Evolutionary conservation across 176 grass and related monocot genomes (phyloP).

Genomic region (Hyparrhenia diplandra): DNA sequence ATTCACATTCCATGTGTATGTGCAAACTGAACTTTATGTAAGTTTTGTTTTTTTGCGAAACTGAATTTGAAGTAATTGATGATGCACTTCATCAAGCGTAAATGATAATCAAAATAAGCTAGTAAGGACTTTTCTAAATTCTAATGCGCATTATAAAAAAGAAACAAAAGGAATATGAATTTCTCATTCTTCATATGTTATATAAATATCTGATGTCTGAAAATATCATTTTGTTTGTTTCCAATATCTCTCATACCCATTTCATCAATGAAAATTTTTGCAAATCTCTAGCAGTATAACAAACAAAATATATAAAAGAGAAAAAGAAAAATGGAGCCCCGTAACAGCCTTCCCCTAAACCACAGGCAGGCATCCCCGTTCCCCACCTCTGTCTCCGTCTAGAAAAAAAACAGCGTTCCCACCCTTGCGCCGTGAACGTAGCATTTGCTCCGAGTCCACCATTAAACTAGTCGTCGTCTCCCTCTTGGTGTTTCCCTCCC

Average conservation of each 20-base stretch:
- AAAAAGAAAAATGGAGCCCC: background rate
- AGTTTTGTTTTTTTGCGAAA: too few relatives aligned
- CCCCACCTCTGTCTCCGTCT: background rate
- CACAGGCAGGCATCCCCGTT: background rate
- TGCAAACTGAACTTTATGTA: too few relatives aligned
- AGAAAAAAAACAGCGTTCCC: conserved; percentile 17
- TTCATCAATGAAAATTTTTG: background rate
- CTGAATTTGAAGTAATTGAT: too few relatives aligned
- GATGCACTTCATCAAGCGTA: too few relatives aligned
- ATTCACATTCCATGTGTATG: too few relatives aligned
- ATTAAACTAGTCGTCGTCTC: conserved; percentile 35
- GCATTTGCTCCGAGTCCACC: conserved; percentile 25
- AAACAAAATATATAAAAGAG: background rate
- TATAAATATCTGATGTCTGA: too few relatives aligned
- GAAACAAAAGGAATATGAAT: too few relatives aligned
- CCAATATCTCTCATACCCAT: background rate
- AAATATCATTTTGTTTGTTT: too few relatives aligned
- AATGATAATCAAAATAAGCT: too few relatives aligned
- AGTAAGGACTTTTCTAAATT: too few relatives aligned
- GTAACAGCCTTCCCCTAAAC: background rate
- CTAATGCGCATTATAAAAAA: too few relatives aligned
- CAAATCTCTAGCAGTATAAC: background rate
- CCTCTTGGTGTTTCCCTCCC: conserved; percentile 38
- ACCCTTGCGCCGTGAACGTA: conserved; percentile 22
- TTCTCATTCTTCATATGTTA: too few relatives aligned